Percentiles rank a stretch among this genome's conserved stretches.
Conservation (phyloP, 1,139 yeast species). For the Kurtzmaniella quercitrusa region DNA sequence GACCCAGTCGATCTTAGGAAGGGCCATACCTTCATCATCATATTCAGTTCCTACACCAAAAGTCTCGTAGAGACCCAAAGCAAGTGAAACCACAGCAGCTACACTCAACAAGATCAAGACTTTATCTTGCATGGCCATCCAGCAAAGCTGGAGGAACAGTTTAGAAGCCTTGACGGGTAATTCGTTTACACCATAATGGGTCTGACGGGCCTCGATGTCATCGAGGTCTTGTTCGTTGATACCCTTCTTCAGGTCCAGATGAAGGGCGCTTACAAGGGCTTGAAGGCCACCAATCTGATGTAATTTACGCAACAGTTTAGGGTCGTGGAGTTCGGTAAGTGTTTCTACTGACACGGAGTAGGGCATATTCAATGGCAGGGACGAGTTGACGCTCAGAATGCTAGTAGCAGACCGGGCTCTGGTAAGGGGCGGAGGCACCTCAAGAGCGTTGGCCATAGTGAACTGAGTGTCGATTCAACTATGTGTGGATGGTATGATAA, state of each 20-base stretch:
- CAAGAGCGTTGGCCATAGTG: background rate
- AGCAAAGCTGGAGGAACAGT: constrained; percentile 63
- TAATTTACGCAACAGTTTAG: constrained; percentile 43
- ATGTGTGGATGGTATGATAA: too few relatives aligned
- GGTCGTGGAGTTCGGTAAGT: constrained; percentile 46
- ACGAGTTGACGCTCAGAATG: constrained; percentile 1
- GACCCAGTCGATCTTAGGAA: constrained; percentile 92
- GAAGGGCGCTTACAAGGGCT: constrained; percentile 22
- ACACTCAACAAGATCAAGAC: constrained; percentile 77
- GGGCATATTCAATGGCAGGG: constrained; percentile 13
- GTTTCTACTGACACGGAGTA: constrained; percentile 20
- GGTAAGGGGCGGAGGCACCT: background rate
- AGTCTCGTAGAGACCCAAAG: constrained; percentile 87
- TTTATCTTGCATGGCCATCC: constrained; percentile 87
- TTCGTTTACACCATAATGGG: constrained; percentile 60
- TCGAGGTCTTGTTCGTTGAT: constrained; percentile 26
- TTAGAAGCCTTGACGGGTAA: constrained; percentile 70
- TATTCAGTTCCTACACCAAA: constrained; percentile 76
- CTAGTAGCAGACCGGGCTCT: background rate
- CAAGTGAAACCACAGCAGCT: constrained; percentile 86
- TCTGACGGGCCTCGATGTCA: constrained; percentile 32
- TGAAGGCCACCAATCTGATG: constrained; percentile 41
- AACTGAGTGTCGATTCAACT: too few relatives aligned
- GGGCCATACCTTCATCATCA: constrained; percentile 69
- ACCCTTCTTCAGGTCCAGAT: constrained; percentile 43